Percentiles rank a stretch among this genome's conserved stretches.
Evolutionary conservation across 2,329 filamentous ascomycete species (phyloP).

Genomic region (Acarospora socialis): DNA sequence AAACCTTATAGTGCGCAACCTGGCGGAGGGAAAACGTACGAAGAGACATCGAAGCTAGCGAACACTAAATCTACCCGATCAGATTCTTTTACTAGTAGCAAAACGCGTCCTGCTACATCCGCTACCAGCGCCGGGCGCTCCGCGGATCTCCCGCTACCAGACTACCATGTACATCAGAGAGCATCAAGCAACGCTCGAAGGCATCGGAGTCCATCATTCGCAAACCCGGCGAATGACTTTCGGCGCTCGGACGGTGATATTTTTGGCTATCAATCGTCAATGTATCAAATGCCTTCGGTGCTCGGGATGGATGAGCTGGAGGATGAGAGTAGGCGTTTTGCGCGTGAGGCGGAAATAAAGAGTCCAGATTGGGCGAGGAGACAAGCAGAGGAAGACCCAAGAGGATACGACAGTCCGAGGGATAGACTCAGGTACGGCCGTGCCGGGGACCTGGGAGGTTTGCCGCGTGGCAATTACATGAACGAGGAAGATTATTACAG

Average conservation of each 20-base stretch:
- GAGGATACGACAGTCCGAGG: conserved; percentile 13
- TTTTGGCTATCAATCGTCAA: no score
- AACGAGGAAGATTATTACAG: conserved; percentile 15
- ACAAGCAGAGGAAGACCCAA: conserved; percentile 11
- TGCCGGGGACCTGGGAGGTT: conserved; percentile 1
- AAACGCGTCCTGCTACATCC: not conserved
- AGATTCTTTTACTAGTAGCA: conserved; percentile 10
- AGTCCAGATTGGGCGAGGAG: conserved; percentile 8
- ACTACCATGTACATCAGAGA: conserved; percentile 10
- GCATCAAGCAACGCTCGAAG: conserved; percentile 10
- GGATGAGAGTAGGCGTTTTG: no score
- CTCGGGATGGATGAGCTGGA: no score
- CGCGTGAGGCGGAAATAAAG: no score
- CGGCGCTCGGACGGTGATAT: conserved; percentile 14
- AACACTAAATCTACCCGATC: conserved; percentile 9
- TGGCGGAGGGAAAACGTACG: conserved; percentile 43
- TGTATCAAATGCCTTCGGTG: no score
- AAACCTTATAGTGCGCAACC: conserved; percentile 49
- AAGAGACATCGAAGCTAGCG: conserved; percentile 21
- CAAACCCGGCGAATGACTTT: conserved; percentile 9
- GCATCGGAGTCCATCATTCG: conserved; percentile 13
- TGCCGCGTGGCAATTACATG: conserved; percentile 6
- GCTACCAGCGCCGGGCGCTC: conserved; percentile 5
- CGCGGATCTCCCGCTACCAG: conserved; percentile 10
- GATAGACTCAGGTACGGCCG: conserved; percentile 10